Conservation (phyloP, 306 rosid species). For the Prunus mume region DNA sequence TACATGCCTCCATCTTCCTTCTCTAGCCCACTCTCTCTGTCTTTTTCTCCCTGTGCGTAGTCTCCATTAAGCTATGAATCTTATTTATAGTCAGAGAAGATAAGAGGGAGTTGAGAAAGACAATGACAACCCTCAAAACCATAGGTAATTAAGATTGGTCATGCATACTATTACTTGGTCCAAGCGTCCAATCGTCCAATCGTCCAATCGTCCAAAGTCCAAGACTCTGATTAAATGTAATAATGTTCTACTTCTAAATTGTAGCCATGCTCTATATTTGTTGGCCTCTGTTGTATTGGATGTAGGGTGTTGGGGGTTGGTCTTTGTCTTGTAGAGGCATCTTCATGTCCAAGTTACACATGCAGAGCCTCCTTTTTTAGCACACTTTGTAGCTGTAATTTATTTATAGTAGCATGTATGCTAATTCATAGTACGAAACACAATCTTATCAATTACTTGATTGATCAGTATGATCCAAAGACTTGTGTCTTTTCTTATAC, state of each 20-base stretch:
- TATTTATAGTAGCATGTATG: neutral
- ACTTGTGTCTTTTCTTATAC: no score
- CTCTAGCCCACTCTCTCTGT: neutral
- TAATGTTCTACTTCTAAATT: slow-evolving; percentile 8
- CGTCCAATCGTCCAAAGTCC: neutral
- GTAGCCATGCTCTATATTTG: neutral
- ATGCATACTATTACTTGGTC: neutral
- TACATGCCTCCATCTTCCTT: slow-evolving; percentile 28
- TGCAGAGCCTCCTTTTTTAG: neutral
- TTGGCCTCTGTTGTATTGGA: neutral
- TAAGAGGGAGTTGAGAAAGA: neutral
- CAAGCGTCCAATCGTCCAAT: neutral
- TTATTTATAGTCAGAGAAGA: neutral
- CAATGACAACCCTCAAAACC: neutral
- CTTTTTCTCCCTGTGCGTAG: neutral
- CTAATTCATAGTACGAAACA: neutral
- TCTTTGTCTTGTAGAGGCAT: slow-evolving; percentile 8
- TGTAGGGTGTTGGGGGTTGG: neutral
- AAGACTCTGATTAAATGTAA: neutral
- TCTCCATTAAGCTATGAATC: neutral
- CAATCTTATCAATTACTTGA: no score
- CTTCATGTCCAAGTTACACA: neutral
- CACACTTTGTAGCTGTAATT: neutral
- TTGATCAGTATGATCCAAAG: no score
- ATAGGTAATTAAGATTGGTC: neutral